These are phyloP conservation scores for Collybia nuda DNA, from an alignment of 768 basidiomycete species.

Conservation along the genomic window DNA sequence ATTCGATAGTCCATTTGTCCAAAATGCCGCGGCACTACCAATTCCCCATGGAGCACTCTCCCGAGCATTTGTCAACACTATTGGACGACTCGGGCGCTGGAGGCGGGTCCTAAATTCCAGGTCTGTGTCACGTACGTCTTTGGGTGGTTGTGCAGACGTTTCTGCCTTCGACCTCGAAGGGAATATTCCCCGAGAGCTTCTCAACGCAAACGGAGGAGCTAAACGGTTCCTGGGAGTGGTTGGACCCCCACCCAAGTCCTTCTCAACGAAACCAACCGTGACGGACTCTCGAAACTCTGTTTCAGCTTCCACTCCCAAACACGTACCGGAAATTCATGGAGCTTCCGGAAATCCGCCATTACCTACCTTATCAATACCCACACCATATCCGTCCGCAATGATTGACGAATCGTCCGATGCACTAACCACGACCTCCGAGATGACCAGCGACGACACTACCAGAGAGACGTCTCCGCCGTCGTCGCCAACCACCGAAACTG, in stretches of 20 bases:
- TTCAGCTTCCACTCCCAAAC: no score
- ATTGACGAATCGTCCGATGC: no score
- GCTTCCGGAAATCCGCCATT: no score
- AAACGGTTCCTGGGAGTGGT: slow-evolving; percentile 66
- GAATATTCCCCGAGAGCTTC: slow-evolving; percentile 57
- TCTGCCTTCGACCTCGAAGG: slow-evolving; percentile 74
- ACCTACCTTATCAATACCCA: no score
- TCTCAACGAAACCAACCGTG: no score
- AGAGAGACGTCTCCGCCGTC: no score
- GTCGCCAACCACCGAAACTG: no score
- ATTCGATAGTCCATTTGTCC: slow-evolving; percentile 29
- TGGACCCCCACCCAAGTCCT: slow-evolving; percentile 23
- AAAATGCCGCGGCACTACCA: slow-evolving; percentile 46
- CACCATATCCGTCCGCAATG: no score
- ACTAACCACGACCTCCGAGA: no score
- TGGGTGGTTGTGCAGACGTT: slow-evolving; percentile 44
- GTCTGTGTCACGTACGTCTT: slow-evolving; percentile 24
- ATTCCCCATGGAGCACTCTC: slow-evolving; percentile 66
- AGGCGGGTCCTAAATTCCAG: slow-evolving; percentile 69
- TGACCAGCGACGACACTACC: no score
- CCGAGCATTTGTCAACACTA: slow-evolving; percentile 76
- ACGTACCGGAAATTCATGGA: no score
- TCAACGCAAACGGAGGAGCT: slow-evolving; percentile 60
- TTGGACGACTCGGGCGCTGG: slow-evolving; percentile 82
- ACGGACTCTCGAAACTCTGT: no score